These are phyloP conservation scores for Halophytophthora batemanensis DNA, from an alignment of 352 stramenopile genomes.

Conservation along the genomic window DNA sequence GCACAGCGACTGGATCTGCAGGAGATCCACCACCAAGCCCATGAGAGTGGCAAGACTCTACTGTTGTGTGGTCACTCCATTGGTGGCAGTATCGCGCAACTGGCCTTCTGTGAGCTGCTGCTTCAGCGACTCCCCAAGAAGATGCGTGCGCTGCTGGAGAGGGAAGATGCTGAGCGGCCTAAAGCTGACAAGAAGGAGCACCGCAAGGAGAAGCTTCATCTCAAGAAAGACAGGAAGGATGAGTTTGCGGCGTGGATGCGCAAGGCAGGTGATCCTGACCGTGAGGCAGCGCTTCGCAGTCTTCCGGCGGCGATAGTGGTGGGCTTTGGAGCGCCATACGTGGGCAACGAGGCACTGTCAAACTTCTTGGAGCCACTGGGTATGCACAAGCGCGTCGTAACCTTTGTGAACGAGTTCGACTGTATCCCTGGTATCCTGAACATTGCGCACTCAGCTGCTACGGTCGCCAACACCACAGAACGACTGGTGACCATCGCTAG, in stretches of 20 bases:
- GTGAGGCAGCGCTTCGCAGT: conserved; percentile 13
- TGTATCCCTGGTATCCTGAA: conserved; percentile 82
- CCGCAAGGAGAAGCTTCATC: conserved; percentile 18
- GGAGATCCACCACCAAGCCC: conserved; percentile 34
- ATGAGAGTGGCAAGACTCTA: conserved; percentile 48
- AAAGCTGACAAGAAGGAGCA: conserved; percentile 24
- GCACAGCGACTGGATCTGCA: conserved; percentile 51
- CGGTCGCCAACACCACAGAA: conserved; percentile 76
- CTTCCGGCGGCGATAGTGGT: conserved; percentile 49
- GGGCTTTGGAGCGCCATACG: conserved; percentile 71
- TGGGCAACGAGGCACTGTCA: conserved; percentile 43
- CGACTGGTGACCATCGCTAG: conserved; percentile 74
- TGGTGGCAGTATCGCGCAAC: conserved; percentile 69
- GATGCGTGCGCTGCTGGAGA: conserved; percentile 42
- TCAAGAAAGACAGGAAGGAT: conserved; percentile 22
- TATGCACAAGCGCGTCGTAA: conserved; percentile 53
- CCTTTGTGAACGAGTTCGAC: conserved; percentile 83
- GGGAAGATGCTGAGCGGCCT: conserved; percentile 41
- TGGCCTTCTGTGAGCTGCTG: conserved; percentile 68
- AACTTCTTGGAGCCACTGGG: conserved; percentile 45
- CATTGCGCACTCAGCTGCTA: conserved; percentile 66
- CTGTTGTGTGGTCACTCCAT: conserved; percentile 78
- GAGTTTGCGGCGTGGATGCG: conserved; percentile 16
- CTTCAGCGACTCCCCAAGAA: conserved; percentile 46
- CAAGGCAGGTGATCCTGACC: conserved; percentile 13